A percentile compares a stretch with the other conserved stretches of the same genome.
phyloP scores from a whole-genome alignment of 2,329 filamentous ascomycete genomes.

The Claviceps spartinae region DNA sequence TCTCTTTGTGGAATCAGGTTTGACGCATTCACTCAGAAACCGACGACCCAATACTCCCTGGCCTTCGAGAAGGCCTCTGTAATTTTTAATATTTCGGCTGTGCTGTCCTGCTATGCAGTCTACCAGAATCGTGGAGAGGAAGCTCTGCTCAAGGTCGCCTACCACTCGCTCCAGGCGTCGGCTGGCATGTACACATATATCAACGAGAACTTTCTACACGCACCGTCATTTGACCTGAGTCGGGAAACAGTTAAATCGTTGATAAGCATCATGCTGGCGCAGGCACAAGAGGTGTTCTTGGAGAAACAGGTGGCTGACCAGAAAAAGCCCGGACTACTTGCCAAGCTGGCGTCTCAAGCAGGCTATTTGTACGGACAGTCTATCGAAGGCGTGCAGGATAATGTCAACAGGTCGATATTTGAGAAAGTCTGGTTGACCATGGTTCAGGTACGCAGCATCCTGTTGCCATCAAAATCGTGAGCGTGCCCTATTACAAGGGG shows the following conservation, averaged over 20 bases:
- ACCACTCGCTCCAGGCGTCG: slow-evolving; percentile 95
- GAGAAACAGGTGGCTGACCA: slow-evolving; percentile 89
- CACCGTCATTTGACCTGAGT: slow-evolving; percentile 89
- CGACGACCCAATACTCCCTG: slow-evolving; percentile 91
- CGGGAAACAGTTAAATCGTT: slow-evolving; percentile 90
- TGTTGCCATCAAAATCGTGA: no score
- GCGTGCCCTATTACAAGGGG: no score
- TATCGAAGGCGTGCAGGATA: slow-evolving; percentile 81
- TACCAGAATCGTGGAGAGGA: slow-evolving; percentile 88
- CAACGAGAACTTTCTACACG: slow-evolving; percentile 97
- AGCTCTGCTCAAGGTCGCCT: slow-evolving; percentile 84
- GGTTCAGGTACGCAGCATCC: slow-evolving; percentile 46
- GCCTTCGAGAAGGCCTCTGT: slow-evolving; percentile 98
- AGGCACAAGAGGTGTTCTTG: slow-evolving; percentile 92
- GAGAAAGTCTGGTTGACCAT: slow-evolving; percentile 87
- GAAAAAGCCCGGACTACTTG: slow-evolving; percentile 83
- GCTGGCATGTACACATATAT: slow-evolving; percentile 99
- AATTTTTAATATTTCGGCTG: slow-evolving; percentile 98
- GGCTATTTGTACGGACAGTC: slow-evolving; percentile 80
- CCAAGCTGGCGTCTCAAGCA: slow-evolving; percentile 85
- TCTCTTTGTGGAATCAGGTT: slow-evolving; percentile 46
- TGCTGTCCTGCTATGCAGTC: slow-evolving; percentile 89
- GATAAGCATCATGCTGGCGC: slow-evolving; percentile 84
- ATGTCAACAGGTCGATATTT: slow-evolving; percentile 80
- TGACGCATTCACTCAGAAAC: slow-evolving; percentile 97